phyloP scores from a whole-genome alignment of 495 filamentous ascomycete genomes.

The Penicillium goetzii region DNA sequence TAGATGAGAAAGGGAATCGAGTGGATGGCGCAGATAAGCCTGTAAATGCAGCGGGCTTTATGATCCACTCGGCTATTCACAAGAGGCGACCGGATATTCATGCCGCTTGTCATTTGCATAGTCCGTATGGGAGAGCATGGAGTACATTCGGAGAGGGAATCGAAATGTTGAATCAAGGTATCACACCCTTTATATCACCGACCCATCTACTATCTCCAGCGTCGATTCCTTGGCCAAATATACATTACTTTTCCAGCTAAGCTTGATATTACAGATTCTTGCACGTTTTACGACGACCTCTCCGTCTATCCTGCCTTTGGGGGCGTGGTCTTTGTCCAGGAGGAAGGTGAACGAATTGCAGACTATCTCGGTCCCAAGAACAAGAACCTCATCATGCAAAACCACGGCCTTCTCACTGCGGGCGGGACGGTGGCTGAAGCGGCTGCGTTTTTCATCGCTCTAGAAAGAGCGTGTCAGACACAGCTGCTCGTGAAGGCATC shows the following conservation, averaged over 20 bases:
- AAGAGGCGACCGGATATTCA: slow-evolving; percentile 40
- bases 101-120: slow-evolving; percentile 43
- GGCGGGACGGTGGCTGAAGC: slow-evolving; percentile 60
- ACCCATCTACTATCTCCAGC: neutral
- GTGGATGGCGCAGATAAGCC: slow-evolving; percentile 45
- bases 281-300: slow-evolving; percentile 53
- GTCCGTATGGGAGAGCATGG: slow-evolving; percentile 36
- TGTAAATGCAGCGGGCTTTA: slow-evolving; percentile 62
- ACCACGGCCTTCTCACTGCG: slow-evolving; percentile 60
- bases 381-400: slow-evolving; percentile 61
- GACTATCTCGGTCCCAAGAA: slow-evolving; percentile 51
- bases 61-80: slow-evolving; percentile 55
- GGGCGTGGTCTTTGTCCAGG: slow-evolving; percentile 55
- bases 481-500: slow-evolving; percentile 62
- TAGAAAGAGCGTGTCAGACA: slow-evolving; percentile 63
- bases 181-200: neutral
- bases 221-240: neutral
- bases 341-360: slow-evolving; percentile 59
- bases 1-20: slow-evolving; percentile 41
- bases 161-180: slow-evolving; percentile 50
- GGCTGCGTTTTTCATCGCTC: slow-evolving; percentile 61
- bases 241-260: neutral
- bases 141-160: slow-evolving; percentile 37
- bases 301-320: slow-evolving; percentile 48
- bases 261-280: slow-evolving; percentile 32